These are phyloP conservation scores for Sarcocystis neurona DNA, from an alignment of 169 alveolate genomes.

Conservation along the genomic window DNA sequence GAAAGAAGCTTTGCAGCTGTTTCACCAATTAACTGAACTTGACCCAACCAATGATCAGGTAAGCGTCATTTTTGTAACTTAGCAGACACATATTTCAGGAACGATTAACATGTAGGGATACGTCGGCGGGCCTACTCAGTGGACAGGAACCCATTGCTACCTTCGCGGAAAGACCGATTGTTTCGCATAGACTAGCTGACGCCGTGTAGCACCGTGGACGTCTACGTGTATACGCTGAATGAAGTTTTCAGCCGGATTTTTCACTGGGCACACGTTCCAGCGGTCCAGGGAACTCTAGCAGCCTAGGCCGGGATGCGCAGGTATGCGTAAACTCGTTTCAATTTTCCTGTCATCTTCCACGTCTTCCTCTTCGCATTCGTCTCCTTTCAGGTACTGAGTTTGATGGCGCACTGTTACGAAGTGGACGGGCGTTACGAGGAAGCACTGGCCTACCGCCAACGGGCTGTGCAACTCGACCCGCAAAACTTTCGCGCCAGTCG, in stretches of 20 bases:
- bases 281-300: too few species aligned
- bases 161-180: neutral
- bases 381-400: slow-evolving; percentile 35
- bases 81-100: neutral
- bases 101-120: neutral
- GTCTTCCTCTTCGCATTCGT: neutral
- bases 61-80: neutral
- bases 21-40: slow-evolving; percentile 49
- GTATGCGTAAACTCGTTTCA: too few species aligned
- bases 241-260: neutral
- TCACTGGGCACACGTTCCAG: too few species aligned
- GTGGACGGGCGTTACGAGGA: slow-evolving; percentile 62
- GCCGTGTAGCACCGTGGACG: neutral
- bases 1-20: slow-evolving; percentile 48
- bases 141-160: neutral
- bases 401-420: slow-evolving; percentile 63
- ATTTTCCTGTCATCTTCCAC: too few species aligned
- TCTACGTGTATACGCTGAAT: neutral
- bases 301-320: too few species aligned
- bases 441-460: slow-evolving; percentile 59
- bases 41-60: slow-evolving; percentile 60
- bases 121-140: neutral
- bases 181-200: neutral
- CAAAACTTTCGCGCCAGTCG: slow-evolving; percentile 61
- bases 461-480: slow-evolving; percentile 62